Conservation (phyloP, 2,329 filamentous ascomycete genomes). For the Aspergillus pseudonomiae region DNA sequence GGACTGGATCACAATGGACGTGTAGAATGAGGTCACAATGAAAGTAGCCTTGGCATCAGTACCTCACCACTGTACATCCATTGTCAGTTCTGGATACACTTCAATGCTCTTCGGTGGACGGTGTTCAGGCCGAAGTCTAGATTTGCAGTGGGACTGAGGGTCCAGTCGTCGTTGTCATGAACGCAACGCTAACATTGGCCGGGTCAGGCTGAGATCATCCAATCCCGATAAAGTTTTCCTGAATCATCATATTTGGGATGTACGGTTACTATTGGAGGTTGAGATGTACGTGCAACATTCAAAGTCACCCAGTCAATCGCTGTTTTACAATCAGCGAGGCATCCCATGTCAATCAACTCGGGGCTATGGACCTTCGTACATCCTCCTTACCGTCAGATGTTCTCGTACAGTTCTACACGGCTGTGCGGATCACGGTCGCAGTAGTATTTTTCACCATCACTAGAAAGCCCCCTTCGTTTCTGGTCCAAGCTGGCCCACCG, state of each 20-base stretch:
- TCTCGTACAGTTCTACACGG: neutral
- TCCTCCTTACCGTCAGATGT: neutral
- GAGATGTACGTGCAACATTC: too few species aligned
- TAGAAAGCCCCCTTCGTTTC: neutral
- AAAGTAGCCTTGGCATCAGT: neutral
- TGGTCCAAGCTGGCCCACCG: neutral
- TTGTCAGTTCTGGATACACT: neutral
- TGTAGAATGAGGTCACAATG: neutral
- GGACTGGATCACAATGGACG: neutral
- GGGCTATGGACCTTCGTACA: neutral
- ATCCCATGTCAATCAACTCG: neutral
- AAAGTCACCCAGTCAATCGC: neutral
- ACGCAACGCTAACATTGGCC: neutral
- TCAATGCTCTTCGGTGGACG: neutral
- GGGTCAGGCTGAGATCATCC: neutral
- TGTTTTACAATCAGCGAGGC: neutral
- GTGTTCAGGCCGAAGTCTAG: neutral
- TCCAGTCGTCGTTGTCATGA: neutral
- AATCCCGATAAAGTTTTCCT: neutral
- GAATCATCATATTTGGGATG: neutral
- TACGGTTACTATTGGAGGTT: neutral
- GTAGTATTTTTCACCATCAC: neutral
- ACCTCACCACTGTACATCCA: neutral
- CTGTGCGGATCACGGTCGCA: neutral
- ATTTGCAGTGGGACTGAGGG: neutral